Conservation (phyloP, 2,329 filamentous ascomycete genomes). For the Ceratocystis eucalypticola region DNA sequence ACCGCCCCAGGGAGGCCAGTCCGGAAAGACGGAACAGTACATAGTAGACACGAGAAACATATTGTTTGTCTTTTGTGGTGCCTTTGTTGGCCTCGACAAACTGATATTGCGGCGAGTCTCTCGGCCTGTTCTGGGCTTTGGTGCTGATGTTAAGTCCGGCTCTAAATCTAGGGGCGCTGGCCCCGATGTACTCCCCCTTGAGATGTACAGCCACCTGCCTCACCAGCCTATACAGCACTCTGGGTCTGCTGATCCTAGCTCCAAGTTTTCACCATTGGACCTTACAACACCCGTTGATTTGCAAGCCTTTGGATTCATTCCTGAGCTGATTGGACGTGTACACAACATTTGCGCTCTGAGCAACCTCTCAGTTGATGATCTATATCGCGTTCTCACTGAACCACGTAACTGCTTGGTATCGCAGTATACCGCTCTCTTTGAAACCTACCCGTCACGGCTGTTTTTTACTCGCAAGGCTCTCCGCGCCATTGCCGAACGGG, state of each 20-base stretch:
- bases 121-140: constrained; percentile 78
- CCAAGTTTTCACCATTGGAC: constrained; percentile 46
- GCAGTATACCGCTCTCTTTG: constrained; percentile 81
- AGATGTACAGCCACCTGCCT: constrained; percentile 43
- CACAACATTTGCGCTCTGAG: constrained; percentile 80
- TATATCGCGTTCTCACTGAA: constrained; percentile 82
- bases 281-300: constrained; percentile 63
- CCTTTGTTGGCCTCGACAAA: constrained; percentile 86
- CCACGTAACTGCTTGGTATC: constrained; percentile 76
- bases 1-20: constrained; percentile 32
- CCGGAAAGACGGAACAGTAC: constrained; percentile 46
- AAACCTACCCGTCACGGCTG: constrained; percentile 63
- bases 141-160: constrained; percentile 58
- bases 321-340: constrained; percentile 88
- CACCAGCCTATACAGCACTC: constrained; percentile 32
- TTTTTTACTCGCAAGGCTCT: constrained; percentile 72
- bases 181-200: constrained; percentile 48
- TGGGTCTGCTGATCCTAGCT: constrained; percentile 24
- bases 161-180: constrained; percentile 31
- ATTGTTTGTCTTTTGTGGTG: constrained; percentile 90
- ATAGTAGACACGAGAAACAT: constrained; percentile 91
- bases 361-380: constrained; percentile 51
- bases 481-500: constrained; percentile 62
- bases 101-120: constrained; percentile 75
- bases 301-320: constrained; percentile 80